Evolutionary conservation across 164 flowering plant species (phyloP).

Genomic region (Sedum album): DNA sequence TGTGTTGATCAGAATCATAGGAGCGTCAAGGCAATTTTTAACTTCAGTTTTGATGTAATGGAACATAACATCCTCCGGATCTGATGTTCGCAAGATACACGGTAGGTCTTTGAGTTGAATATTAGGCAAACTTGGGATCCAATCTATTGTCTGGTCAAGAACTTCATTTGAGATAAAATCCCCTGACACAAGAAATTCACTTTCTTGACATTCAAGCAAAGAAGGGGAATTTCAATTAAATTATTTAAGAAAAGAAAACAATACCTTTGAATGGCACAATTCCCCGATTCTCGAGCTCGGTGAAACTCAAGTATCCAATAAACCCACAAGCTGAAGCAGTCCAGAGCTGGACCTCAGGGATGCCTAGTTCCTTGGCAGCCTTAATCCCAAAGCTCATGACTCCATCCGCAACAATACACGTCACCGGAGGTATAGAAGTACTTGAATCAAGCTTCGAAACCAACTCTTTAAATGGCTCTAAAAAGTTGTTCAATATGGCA

Average conservation of each 20-base stretch:
- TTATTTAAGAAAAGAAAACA: background rate
- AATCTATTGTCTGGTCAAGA: background rate
- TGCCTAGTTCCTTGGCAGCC: conserved; percentile 4
- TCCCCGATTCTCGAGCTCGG: background rate
- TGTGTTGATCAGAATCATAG: conserved; percentile 6
- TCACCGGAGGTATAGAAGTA: background rate
- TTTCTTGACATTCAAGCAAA: background rate
- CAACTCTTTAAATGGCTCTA: background rate
- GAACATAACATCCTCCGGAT: conserved; percentile 4
- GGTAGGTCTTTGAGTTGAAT: conserved; percentile 9
- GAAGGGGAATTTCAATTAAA: background rate
- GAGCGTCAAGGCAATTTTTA: background rate
- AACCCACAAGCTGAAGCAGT: conserved; percentile 10
- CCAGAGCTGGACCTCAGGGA: conserved; percentile 10
- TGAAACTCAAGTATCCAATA: background rate
- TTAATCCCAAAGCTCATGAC: conserved; percentile 8
- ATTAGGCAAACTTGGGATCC: conserved; percentile 7
- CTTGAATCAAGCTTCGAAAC: background rate
- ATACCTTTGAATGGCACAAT: conserved; percentile 10
- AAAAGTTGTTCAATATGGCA: conserved; percentile 3
- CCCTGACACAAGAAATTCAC: background rate
- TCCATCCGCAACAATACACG: conserved; percentile 6
- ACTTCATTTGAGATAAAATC: background rate
- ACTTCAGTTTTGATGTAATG: background rate
- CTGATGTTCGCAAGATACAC: background rate